phyloP scores from a whole-genome alignment of 306 rosid species.

The Vigna hirtella region DNA sequence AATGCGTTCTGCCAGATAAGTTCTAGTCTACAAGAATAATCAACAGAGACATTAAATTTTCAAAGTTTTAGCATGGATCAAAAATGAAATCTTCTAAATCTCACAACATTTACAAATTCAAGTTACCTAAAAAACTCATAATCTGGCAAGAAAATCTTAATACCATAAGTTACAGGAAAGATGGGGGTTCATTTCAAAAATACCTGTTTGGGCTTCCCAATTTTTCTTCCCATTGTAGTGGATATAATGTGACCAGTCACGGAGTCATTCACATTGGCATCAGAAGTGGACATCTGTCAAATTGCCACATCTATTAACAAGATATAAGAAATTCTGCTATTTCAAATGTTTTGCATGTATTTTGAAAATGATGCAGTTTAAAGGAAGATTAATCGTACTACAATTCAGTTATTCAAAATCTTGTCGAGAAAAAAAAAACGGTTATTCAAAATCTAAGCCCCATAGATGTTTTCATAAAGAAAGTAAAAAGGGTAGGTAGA shows the following conservation, averaged over 20 bases:
- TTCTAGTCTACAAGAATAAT: slow-evolving; percentile 65
- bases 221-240: slow-evolving; percentile 84
- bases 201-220: slow-evolving; percentile 92
- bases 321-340: slow-evolving; percentile 14
- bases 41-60: slow-evolving; percentile 42
- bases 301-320: slow-evolving; percentile 25
- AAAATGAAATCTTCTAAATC: slow-evolving; percentile 1
- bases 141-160: background rate
- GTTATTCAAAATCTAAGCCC: background rate
- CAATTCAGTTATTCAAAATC: slow-evolving; percentile 12
- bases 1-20: slow-evolving; percentile 86
- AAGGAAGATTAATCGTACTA: slow-evolving; percentile 2
- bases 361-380: background rate
- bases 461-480: background rate
- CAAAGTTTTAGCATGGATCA: background rate
- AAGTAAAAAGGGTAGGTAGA: background rate
- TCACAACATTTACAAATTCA: background rate
- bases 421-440: no score
- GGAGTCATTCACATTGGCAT: slow-evolving; percentile 71
- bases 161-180: background rate
- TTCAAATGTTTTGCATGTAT: slow-evolving; percentile 15
- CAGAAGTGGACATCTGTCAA: slow-evolving; percentile 67
- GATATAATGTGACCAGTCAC: slow-evolving; percentile 84
- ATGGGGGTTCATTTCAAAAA: slow-evolving; percentile 13
- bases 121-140: background rate